Base-by-base conservation (phyloP, 768 basidiomycete genomes). In the Collybiopsis confluens region DNA sequence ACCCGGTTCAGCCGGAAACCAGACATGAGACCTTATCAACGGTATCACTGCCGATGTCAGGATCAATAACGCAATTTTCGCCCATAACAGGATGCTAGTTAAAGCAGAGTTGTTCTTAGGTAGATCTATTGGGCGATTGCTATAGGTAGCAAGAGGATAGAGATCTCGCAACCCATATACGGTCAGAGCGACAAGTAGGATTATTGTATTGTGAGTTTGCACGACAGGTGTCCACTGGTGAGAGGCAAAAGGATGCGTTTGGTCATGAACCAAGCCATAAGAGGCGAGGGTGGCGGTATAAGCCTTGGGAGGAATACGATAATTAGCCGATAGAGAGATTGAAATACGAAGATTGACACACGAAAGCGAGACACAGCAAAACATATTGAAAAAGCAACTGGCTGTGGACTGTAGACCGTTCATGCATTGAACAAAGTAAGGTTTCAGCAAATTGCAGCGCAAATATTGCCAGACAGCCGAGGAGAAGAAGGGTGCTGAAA, bases 101-200 rank as follows among this genome's bases (percentile, higher is more conserved):
- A 40, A 16, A 6, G 4, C 13, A 40, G 38, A 20, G 23, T 23
- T 16, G 15, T 75, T 70, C 47, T 70, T 67, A 7, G 52, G 59
- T 6, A 59, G 63, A 57, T 81, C 79, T 10, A 62, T 51, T 0
- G 80, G 78, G 8, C 41, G 26, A 4, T 75, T 64, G 23, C 67
- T 68, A 61, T 64, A 78, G 1, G 78, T 80, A 16, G 69, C 67
- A 4, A 80, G 60, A 1, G 79, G 79, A 64, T 68, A 79, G 13
- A 81, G 45, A 54, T 73, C 69, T 15, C 78, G 68, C 54, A 74
- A 75, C 20, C 63, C 62, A 55, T 70, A 80, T 2, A 78, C 62
- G 1, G 43, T 52, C 73, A 2, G 65, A 64, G 45, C 66, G 58
- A 18, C 74, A 47, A 54, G 37, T 9, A 52, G 24, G 10, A 38